phyloP scores from a whole-genome alignment of 1,139 yeast genomes.

The Suhomyces guaymorum region DNA sequence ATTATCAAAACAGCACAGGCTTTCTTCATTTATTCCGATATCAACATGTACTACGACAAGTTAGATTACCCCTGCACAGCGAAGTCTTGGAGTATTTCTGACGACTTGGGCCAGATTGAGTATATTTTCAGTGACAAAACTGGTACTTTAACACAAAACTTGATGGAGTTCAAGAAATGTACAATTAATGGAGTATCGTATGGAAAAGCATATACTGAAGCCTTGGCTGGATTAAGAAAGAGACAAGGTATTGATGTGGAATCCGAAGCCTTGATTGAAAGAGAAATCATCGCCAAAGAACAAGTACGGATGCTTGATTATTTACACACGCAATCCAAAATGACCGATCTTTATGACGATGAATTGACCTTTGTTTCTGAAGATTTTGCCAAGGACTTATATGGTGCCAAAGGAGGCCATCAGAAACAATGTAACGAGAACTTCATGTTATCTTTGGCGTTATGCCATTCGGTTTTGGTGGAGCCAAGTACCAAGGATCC shows the following conservation, averaged over 20 bases:
- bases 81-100: constrained; percentile 62
- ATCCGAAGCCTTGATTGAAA: constrained; percentile 43
- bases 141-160: constrained; percentile 60
- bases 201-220: constrained; percentile 65
- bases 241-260: constrained; percentile 58
- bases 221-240: constrained; percentile 58
- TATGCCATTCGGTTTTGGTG: constrained; percentile 61
- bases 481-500: constrained; percentile 47
- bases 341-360: constrained; percentile 33
- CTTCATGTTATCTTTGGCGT: constrained; percentile 54
- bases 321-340: constrained; percentile 21
- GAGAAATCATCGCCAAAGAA: constrained; percentile 40
- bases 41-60: constrained; percentile 50
- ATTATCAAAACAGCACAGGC: constrained; percentile 62
- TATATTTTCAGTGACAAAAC: constrained; percentile 64
- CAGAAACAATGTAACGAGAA: constrained; percentile 47
- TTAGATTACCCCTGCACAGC: constrained; percentile 63
- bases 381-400: constrained; percentile 43
- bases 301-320: constrained; percentile 36
- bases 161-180: constrained; percentile 63
- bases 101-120: constrained; percentile 66
- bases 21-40: constrained; percentile 54
- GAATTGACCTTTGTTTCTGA: constrained; percentile 52
- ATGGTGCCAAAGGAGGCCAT: constrained; percentile 27
- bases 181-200: constrained; percentile 55